Evolutionary conservation across 768 basidiomycete genomes (phyloP).

Genomic region (Lactarius sanguifluus): DNA sequence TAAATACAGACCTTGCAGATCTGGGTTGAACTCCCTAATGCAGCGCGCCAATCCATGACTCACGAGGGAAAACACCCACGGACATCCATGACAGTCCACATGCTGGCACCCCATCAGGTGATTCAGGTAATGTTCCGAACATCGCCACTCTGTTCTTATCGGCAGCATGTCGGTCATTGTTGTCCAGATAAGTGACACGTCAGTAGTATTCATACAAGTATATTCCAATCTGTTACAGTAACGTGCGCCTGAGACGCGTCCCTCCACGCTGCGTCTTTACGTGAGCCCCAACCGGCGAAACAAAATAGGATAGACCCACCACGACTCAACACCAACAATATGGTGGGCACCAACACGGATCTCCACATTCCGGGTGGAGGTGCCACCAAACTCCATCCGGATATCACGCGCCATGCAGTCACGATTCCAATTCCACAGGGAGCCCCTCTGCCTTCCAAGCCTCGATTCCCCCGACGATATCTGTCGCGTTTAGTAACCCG

Average conservation of each 20-base stretch:
- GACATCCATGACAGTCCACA: not conserved
- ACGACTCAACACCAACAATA: slow-evolving; percentile 9
- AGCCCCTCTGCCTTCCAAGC: slow-evolving; percentile 71
- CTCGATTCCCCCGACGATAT: slow-evolving; percentile 70
- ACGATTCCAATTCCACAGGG: slow-evolving; percentile 40
- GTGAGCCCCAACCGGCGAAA: not conserved
- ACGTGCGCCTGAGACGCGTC: not conserved
- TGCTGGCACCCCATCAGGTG: not conserved
- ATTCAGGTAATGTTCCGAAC: not conserved
- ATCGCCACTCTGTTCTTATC: not conserved
- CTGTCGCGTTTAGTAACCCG: slow-evolving; percentile 72
- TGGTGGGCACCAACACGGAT: not conserved
- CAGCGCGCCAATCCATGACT: slow-evolving; percentile 1
- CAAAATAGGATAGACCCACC: slow-evolving; percentile 1
- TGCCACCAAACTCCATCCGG: not conserved
- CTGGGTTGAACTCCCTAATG: not conserved
- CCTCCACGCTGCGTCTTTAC: not conserved
- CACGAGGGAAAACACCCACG: slow-evolving; percentile 13
- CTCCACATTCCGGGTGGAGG: not conserved
- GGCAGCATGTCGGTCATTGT: not conserved
- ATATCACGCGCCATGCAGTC: not conserved
- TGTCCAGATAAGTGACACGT: not conserved
- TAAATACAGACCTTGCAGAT: not conserved
- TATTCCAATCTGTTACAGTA: not conserved
- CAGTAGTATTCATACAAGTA: not conserved